Evolutionary conservation across 2,329 filamentous ascomycete species (phyloP), one percentile per base, ranked within the genome.

Genomic region (Fusarium dimerum): DNA sequence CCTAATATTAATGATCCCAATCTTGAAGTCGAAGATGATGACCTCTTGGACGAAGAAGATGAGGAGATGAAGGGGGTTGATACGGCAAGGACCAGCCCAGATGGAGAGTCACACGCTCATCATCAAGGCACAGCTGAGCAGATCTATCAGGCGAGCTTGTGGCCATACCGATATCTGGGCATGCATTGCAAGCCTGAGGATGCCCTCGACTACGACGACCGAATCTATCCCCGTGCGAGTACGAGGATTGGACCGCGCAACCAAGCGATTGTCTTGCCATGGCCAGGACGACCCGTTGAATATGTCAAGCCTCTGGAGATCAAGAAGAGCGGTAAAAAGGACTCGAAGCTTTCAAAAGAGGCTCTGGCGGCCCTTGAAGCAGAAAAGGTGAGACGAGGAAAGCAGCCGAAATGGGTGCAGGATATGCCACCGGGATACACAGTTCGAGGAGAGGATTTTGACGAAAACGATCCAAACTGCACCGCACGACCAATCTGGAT

Each of bases 181-280:
- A 92, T 96, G 61, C 94, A 99, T 73, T 97, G 92, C 73, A 89
- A 92, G 61, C 89, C 94, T 1, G 92, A 97, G 71, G 94, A 99
- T 74, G 94, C 91, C 1, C 78, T 99, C 30, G 94, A 99, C 70
- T 96, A 96, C 68, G 94, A 99, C 66, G 94, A 99, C 71, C 87
- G 94, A 59, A 97, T 99, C 60, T 97, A 97, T 68, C 94, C 94
- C 9, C 88, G 94, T 60, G 93, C 94, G 15, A 95, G 92, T 68
- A 97, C 94, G 50, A 88, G 94, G 38, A 79, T 97, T 38, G 94
- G 94, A 8, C 90, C 92, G 10, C 86, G 92, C 50, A 92, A 97
- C 71, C 94, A 99, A 75, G 93, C 94, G 5, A 87, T 86, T 61
- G 89, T 96, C 34, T 78, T 83, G 45, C 80, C 89, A 6, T 99